These are phyloP conservation scores for Shiraia bambusicola DNA, from an alignment of 2,329 filamentous ascomycete species.

Conservation along the genomic window DNA sequence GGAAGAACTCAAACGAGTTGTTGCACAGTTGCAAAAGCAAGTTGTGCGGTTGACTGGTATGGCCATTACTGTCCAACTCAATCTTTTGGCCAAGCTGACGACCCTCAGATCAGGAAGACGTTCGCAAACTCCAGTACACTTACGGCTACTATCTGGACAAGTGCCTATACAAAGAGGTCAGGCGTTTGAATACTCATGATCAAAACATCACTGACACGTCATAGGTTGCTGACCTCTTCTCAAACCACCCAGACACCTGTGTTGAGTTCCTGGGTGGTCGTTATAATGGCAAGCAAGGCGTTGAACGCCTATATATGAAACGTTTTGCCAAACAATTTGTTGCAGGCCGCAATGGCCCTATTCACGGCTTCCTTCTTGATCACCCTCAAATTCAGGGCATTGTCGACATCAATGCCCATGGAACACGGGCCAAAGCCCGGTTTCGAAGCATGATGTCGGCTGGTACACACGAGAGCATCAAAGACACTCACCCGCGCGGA, in stretches of 20 bases:
- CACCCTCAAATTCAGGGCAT: constrained; percentile 61
- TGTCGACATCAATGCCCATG: constrained; percentile 52
- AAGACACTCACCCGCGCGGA: constrained; percentile 54
- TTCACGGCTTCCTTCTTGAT: constrained; percentile 59
- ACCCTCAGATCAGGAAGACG: constrained; percentile 53
- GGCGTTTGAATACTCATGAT: not conserved
- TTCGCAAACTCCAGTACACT: constrained; percentile 59
- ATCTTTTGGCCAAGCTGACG: constrained; percentile 12
- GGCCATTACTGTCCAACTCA: constrained; percentile 4
- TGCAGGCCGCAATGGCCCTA: constrained; percentile 57
- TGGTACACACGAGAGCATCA: constrained; percentile 56
- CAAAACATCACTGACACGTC: constrained; percentile 5
- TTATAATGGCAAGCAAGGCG: constrained; percentile 55
- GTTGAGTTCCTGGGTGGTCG: constrained; percentile 59
- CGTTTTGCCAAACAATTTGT: constrained; percentile 56
- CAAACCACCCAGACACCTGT: constrained; percentile 56
- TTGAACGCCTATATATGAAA: constrained; percentile 55
- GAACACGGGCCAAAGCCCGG: constrained; percentile 53
- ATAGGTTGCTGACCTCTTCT: constrained; percentile 48
- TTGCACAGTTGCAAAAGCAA: constrained; percentile 31
- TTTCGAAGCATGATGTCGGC: constrained; percentile 60
- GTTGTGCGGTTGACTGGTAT: constrained; percentile 33
- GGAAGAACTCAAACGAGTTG: constrained; percentile 30
- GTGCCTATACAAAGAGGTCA: constrained; percentile 58
- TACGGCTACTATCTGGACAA: constrained; percentile 63